Conservation (phyloP, 2,329 filamentous ascomycete species). For the Calonectria montana region DNA sequence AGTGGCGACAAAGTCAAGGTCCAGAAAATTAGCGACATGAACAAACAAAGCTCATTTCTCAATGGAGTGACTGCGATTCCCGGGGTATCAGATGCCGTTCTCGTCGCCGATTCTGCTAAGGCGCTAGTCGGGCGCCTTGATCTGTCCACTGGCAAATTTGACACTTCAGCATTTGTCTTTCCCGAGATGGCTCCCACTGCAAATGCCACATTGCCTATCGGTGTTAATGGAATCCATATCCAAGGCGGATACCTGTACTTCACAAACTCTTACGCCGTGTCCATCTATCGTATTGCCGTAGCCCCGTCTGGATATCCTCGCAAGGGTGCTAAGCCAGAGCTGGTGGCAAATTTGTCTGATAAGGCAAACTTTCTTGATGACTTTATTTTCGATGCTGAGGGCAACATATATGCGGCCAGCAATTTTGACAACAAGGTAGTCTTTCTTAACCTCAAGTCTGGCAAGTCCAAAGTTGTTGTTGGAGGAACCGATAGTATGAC, state of each 20-base stretch:
- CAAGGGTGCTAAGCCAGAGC: conserved; percentile 31
- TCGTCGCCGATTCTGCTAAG: conserved; percentile 24
- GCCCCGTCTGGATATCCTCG: conserved; percentile 21
- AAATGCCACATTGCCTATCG: conserved; percentile 16
- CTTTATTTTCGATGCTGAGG: conserved; percentile 31
- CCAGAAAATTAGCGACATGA: conserved; percentile 29
- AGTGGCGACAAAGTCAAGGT: conserved; percentile 3
- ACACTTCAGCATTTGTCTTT: conserved; percentile 23
- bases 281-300: conserved; percentile 31
- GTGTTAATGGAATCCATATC: conserved; percentile 34
- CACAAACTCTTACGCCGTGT: conserved; percentile 25
- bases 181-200: conserved; percentile 20
- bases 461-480: conserved; percentile 26
- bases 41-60: conserved; percentile 9
- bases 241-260: conserved; percentile 29
- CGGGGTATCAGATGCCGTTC: conserved; percentile 14
- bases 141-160: conserved; percentile 18
- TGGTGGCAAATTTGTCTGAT: conserved; percentile 31
- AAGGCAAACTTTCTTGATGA: conserved; percentile 33
- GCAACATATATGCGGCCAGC: conserved; percentile 35
- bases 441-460: conserved; percentile 25
- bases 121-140: conserved; percentile 25
- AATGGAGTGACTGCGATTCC: conserved; percentile 28
- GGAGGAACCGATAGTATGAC: conserved; percentile 28
- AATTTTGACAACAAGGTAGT: conserved; percentile 38